Evolutionary conservation across 2,329 filamentous ascomycete genomes (phyloP), one percentile per base, ranked within the genome.

Genomic region (Verticillium tricorpus): DNA sequence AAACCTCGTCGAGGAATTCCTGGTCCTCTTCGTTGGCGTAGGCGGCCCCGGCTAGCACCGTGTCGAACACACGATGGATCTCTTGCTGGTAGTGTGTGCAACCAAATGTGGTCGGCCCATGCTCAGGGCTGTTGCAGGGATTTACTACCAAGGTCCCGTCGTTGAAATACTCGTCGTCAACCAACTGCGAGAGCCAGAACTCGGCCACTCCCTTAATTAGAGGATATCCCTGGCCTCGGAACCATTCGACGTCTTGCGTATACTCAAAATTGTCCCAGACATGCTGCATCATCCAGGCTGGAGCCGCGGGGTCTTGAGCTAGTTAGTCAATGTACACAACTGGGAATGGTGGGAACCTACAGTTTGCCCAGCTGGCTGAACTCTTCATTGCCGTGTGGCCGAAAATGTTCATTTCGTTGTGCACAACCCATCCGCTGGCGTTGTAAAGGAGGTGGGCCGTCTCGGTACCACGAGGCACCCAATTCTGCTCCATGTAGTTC

Each of bases 271-370:
- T 78, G 62, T 87, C 83, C 71, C 78, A 82, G 1, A 87, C 80
- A 64, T 87, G 83, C 62, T 84, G 81, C 77, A 85, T 85, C 74
- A 86, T 80, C 85, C 85, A 88, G 1, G 82, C 82, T 1, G 80
- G 78, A 0, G 80, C 75, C 0, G 77, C 80, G 32, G 79, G 76
- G 65, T 81, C 69, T 72, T 52, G 69, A 66, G 12, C 74, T 77
- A 78, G 39, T 73, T 69, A 35, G 77, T 37, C 3, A 12, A 15
- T 59, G 17, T 6, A 17, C 17, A 9, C 17, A 14, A 22, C 19
- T 12, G 2, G 19, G 9, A 6, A 4, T n/a, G 19, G 11, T 11
- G 22, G 7, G 6, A 22, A 5, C 69, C 64, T 52, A 72, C 73
- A 75, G 40, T 75, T 67, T 1, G 72, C 68, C 73, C 72, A 76